These are phyloP conservation scores for Mycogone perniciosa DNA, from an alignment of 2,329 filamentous ascomycete species.

Conservation along the genomic window DNA sequence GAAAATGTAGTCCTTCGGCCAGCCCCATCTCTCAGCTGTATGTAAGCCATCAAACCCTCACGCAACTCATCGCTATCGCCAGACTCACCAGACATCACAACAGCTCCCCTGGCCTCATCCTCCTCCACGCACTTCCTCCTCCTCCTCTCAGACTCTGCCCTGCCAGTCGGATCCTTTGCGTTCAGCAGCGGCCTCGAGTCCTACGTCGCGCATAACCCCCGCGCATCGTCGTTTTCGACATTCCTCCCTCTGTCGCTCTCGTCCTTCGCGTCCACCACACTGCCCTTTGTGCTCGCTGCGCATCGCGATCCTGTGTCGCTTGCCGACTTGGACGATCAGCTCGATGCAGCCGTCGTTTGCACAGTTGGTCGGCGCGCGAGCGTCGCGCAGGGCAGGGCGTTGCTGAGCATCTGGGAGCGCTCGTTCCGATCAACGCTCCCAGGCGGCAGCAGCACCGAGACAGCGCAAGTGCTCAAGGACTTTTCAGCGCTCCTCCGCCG, in stretches of 20 bases:
- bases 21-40: not conserved
- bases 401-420: slow-evolving; percentile 71
- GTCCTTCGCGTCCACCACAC: slow-evolving; percentile 63
- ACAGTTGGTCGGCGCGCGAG: slow-evolving; percentile 73
- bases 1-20: not conserved
- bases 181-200: slow-evolving; percentile 80
- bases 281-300: slow-evolving; percentile 68
- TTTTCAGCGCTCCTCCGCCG: slow-evolving; percentile 32
- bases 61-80: not conserved
- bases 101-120: slow-evolving; percentile 1
- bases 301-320: slow-evolving; percentile 50
- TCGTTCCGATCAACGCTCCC: slow-evolving; percentile 47
- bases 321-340: slow-evolving; percentile 60
- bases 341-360: slow-evolving; percentile 71
- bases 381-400: slow-evolving; percentile 66
- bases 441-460: slow-evolving; percentile 15
- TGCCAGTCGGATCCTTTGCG: slow-evolving; percentile 80
- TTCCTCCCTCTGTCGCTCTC: slow-evolving; percentile 67
- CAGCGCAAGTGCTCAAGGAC: slow-evolving; percentile 24
- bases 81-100: not conserved
- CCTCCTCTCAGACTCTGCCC: slow-evolving; percentile 72
- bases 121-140: slow-evolving; percentile 58
- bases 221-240: slow-evolving; percentile 43
- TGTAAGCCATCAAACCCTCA: not conserved
- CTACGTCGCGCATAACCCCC: slow-evolving; percentile 61